These are phyloP conservation scores for Straminergon stramineum DNA, from an alignment of 225 moss, liverwort and hornwort species.

Conservation along the genomic window DNA sequence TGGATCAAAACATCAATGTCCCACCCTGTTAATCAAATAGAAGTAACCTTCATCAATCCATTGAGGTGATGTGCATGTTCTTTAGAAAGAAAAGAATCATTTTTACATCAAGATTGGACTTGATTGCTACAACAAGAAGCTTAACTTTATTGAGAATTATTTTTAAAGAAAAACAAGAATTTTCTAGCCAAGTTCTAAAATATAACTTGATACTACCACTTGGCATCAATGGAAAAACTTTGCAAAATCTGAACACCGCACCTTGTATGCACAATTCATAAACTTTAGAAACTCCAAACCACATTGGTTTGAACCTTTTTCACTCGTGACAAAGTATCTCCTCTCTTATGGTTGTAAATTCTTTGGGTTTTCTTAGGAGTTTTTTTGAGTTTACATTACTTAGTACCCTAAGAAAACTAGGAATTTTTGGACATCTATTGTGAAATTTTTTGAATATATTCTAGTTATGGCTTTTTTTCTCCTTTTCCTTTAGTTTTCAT, in stretches of 20 bases:
- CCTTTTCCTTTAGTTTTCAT: neutral
- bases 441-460: neutral
- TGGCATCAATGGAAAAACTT: too few species aligned
- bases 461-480: neutral
- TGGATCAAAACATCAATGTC: neutral
- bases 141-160: too few species aligned
- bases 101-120: neutral
- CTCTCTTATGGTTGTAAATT: neutral
- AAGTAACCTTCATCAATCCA: neutral
- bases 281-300: neutral
- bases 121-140: neutral
- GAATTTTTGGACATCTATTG: neutral
- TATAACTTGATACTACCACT: neutral
- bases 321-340: neutral
- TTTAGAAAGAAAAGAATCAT: neutral
- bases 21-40: neutral
- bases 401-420: neutral
- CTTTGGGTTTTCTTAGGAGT: neutral
- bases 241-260: rapidly evolving
- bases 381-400: neutral
- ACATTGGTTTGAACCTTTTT: neutral
- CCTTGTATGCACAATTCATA: neutral
- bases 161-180: neutral
- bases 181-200: neutral
- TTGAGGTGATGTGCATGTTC: neutral